Evolutionary conservation across 352 stramenopile genomes (phyloP).

Genomic region (Thraustochytrium sp.): DNA sequence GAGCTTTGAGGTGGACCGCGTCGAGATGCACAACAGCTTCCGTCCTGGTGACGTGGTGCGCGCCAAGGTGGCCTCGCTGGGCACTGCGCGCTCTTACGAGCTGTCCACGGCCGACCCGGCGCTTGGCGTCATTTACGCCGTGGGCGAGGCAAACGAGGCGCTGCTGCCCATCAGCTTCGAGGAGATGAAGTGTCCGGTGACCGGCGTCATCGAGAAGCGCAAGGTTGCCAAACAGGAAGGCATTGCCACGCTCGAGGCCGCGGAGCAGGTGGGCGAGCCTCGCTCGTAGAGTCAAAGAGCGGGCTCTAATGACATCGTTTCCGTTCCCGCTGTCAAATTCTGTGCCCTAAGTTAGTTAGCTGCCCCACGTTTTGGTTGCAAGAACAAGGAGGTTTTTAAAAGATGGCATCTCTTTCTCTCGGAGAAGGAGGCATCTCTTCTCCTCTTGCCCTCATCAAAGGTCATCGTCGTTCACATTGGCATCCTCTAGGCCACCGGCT

Average conservation of each 20-base stretch:
- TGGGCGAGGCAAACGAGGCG: constrained; percentile 43
- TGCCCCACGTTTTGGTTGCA: no score
- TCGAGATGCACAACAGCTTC: constrained; percentile 51
- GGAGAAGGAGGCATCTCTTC: no score
- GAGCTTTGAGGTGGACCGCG: constrained; percentile 52
- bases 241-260: not conserved
- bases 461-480: not conserved
- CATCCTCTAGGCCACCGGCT: no score
- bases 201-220: constrained; percentile 50
- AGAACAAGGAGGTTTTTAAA: no score
- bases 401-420: no score
- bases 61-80: constrained; percentile 52
- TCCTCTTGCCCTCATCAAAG: not conserved
- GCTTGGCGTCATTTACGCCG: constrained; percentile 52
- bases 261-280: no score
- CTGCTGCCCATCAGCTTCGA: constrained; percentile 53
- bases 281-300: no score
- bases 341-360: no score
- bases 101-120: constrained; percentile 52
- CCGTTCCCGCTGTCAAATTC: no score
- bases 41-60: constrained; percentile 53
- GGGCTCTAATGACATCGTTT: no score
- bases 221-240: constrained; percentile 50
- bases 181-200: constrained; percentile 53
- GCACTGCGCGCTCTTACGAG: constrained; percentile 51